Evolutionary conservation across 805 yeast genomes (phyloP), one percentile per base, ranked within the genome.

Genomic region (Candida golubevii): DNA sequence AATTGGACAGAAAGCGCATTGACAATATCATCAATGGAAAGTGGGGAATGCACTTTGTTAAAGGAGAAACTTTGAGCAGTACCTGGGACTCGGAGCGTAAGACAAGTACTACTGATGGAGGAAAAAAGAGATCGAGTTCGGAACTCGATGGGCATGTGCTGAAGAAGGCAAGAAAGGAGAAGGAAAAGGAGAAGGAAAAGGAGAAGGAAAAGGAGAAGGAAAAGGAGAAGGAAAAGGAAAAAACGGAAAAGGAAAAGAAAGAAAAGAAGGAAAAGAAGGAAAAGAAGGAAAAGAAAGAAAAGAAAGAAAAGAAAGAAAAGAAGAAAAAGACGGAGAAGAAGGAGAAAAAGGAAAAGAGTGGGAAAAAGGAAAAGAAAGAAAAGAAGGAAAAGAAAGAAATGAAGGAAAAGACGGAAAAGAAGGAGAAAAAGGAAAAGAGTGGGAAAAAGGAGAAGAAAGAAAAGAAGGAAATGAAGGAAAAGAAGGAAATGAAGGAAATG

Each of bases 21-120:
- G 84, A 83, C 18, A 79, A 79, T 39, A 82, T 88, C 30, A 71
- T 88, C n/a, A 82, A 80, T 56, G 95, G 96, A 12, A 85, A 80
- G 54, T 83, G 90, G 85, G 97, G 97, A 7, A 82, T 91, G 62
- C 79, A 80, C 49, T 91, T 91, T 64, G 85, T 91, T 8, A 81
- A 75, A 58, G 97, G 97, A 5, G 97, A 86, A 37, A 83, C 83
- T 1, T 67, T 91, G 48, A 75, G 78, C 42, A 87, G 96, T 54
- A 86, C 96, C 0, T 83, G 95, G 87, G 90, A 88, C 59, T 66
- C 75, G 1, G 80, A 82, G n/a, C 35, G 56, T 15, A 66, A 68
- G 48, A 45, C 46, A 40, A 44, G 64, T 9, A 33, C 51, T 45
- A 33, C 51, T 49, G 49, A 48, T 39, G 32, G 11, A 11, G 42